Evolutionary conservation across 805 yeast genomes (phyloP), one percentile per base, ranked within the genome.

Genomic region (Candida hungchunana): DNA sequence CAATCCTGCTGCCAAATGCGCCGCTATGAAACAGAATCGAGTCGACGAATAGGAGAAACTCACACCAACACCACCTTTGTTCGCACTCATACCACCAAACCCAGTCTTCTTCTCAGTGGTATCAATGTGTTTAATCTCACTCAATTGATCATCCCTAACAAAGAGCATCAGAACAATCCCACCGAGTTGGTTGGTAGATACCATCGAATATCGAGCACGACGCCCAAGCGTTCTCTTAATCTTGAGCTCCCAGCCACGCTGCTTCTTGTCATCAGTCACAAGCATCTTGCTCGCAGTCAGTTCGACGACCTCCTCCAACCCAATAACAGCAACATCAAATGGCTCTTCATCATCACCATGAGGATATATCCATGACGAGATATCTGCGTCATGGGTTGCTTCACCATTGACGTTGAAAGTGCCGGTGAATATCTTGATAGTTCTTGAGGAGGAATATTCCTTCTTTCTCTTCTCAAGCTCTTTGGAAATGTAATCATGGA

Each of bases 1-100:
- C 42, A 82, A 72, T 0, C 98, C 98, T 2, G 98, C 98, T 1
- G 97, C 97, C 39, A 93, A 67, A 66, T 93, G 98, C 4, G 94
- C 79, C 4, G 80, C 79, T 10, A 90, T 77, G 46, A 90, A 75
- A 51, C 96, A 86, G 34, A 93, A 60, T 19, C 74, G 75, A 9
- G 90, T 77, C 21, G 77, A 77, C 11, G 81, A 77, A 40, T 79
- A 71, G 17, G 70, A 63, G 51, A 86, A 69, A 43, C 89, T 73
- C 3, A 82, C 75, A 0, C 83, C 80, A 29, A 84, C 75, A 2
- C 85, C 95, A 4, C 96, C 96, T 56, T 86, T 79, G 49, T 79
- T 79, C 1, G 75, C 82, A 38, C 94, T 79, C 61, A 88, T 79
- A 6, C 98, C 98, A 21, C 96, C 95, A 33, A 90, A 70, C 0